phyloP scores from a whole-genome alignment of 495 filamentous ascomycete genomes.

The Trichoderma erinaceum region DNA sequence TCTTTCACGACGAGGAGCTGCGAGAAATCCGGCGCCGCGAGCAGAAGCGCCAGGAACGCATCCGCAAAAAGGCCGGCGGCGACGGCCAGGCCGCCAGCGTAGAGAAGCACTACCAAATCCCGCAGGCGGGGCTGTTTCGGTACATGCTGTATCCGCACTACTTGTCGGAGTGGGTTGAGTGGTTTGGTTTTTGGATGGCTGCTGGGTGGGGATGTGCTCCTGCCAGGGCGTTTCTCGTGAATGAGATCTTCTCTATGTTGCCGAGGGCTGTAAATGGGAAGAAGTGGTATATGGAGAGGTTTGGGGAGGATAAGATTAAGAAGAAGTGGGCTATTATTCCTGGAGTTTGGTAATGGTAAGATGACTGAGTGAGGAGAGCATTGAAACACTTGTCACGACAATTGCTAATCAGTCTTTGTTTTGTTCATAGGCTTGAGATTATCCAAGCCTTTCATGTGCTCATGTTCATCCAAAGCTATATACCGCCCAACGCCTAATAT shows the following conservation, averaged over 20 bases:
- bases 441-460: background rate
- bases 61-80: conserved; percentile 25
- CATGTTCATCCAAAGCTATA: background rate
- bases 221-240: conserved; percentile 72
- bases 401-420: background rate
- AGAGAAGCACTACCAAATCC: conserved; percentile 87
- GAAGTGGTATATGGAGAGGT: conserved; percentile 82
- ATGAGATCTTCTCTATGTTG: conserved; percentile 84
- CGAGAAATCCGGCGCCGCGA: conserved; percentile 65
- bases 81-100: conserved; percentile 37
- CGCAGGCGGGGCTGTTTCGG: conserved; percentile 72
- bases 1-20: conserved; percentile 74
- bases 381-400: too few relatives aligned
- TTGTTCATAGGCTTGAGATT: background rate
- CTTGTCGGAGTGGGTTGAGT: conserved; percentile 92
- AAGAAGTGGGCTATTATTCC: conserved; percentile 78
- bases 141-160: conserved; percentile 89
- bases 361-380: background rate
- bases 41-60: conserved; percentile 37
- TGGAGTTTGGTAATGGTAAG: conserved; percentile 51
- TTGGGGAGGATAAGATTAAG: conserved; percentile 72
- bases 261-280: conserved; percentile 78
- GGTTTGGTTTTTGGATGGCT: conserved; percentile 78
- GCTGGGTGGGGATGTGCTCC: conserved; percentile 58
- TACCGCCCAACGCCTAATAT: background rate